phyloP scores from a whole-genome alignment of 257 asterid species.

The Cinchona pubescens region DNA sequence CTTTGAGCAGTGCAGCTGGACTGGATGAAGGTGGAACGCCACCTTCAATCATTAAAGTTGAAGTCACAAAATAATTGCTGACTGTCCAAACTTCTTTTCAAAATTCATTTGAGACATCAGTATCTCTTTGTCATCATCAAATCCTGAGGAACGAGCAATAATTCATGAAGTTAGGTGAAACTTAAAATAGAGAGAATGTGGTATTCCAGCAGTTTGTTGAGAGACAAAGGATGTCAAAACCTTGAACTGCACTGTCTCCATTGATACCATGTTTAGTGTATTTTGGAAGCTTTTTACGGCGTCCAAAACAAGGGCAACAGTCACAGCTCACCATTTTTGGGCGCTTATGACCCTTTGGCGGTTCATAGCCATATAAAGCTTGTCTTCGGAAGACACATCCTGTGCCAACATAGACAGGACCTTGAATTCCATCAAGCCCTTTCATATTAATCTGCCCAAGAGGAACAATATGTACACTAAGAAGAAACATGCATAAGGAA shows the following conservation, averaged over 20 bases:
- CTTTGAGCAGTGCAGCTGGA: slow-evolving; percentile 92
- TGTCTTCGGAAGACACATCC: slow-evolving; percentile 91
- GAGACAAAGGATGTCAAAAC: slow-evolving; percentile 24
- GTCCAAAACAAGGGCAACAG: slow-evolving; percentile 90
- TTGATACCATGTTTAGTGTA: slow-evolving; percentile 48
- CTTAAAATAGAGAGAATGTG: neutral
- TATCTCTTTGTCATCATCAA: slow-evolving; percentile 74
- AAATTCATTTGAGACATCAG: slow-evolving; percentile 88
- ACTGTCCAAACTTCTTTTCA: slow-evolving; percentile 92
- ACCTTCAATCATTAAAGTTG: slow-evolving; percentile 87
- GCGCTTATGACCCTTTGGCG: slow-evolving; percentile 75
- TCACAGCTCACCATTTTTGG: slow-evolving; percentile 89
- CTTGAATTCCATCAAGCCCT: slow-evolving; percentile 94
- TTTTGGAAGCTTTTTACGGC: slow-evolving; percentile 59
- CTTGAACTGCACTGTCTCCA: slow-evolving; percentile 55
- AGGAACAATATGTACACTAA: neutral
- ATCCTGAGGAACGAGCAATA: slow-evolving; percentile 42
- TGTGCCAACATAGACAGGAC: slow-evolving; percentile 92
- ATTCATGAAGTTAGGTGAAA: slow-evolving; percentile 1
- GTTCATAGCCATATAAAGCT: slow-evolving; percentile 84
- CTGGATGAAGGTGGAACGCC: slow-evolving; percentile 98
- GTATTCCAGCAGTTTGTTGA: neutral
- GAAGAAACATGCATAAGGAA: neutral
- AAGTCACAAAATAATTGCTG: slow-evolving; percentile 83
- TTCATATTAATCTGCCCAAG: slow-evolving; percentile 76